A percentile compares a stretch with the other conserved stretches of the same genome.
Evolutionary conservation across 352 stramenopile genomes (phyloP).

Genomic region (Pythium brassicae): DNA sequence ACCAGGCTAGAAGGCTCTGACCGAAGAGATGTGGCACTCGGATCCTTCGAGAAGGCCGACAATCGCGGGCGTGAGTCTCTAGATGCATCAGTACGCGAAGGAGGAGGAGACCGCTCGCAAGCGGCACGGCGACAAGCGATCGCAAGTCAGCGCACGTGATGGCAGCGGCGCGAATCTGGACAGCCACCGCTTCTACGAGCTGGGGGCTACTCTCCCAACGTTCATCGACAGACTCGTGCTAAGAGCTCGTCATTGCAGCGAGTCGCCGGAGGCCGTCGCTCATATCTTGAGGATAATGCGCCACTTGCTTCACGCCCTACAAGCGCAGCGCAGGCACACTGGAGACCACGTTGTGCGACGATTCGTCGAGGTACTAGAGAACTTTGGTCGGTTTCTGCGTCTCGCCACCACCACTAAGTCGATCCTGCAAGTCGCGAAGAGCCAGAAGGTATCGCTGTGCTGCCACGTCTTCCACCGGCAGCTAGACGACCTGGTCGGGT

Average conservation of each 20-base stretch:
- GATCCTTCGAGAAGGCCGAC: neutral
- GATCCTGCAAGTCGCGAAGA: conserved; percentile 3
- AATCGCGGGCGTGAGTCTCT: neutral
- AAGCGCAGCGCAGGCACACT: too few species aligned
- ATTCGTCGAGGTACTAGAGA: neutral
- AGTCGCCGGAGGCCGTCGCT: too few species aligned
- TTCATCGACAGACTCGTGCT: conserved; percentile 4
- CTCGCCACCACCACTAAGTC: neutral
- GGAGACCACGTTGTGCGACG: too few species aligned
- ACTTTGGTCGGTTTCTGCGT: conserved; percentile 1
- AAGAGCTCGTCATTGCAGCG: too few species aligned
- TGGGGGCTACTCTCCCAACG: neutral
- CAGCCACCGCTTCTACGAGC: neutral
- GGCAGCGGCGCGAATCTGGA: neutral
- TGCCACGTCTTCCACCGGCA: conserved; percentile 3
- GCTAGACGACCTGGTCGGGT: neutral
- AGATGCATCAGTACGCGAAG: neutral
- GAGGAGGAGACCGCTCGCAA: neutral
- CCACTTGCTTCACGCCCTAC: too few species aligned
- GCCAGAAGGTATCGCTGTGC: neutral
- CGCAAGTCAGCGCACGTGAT: neutral
- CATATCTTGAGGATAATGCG: too few species aligned
- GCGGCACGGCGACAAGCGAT: neutral
- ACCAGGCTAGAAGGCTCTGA: neutral
- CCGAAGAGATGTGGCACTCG: neutral